Conservation (phyloP, 176 grass and related monocot genomes). For the Lolium multiflorum region DNA sequence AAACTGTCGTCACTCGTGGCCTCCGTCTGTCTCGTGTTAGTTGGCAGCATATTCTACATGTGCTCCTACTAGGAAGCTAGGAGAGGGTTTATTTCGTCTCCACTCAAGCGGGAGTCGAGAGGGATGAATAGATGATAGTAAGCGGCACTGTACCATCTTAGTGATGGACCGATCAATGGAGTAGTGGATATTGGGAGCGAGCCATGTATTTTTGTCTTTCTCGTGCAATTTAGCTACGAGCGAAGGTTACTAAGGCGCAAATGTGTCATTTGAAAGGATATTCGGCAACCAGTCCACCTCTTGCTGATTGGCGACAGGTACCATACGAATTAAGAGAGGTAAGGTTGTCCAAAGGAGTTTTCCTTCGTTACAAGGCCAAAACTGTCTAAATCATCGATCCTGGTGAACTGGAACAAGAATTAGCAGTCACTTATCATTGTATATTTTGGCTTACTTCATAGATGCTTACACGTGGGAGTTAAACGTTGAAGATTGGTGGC, state of each 20-base stretch:
- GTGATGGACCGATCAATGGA: neutral
- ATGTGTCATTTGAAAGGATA: slow-evolving; percentile 29
- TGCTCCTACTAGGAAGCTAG: neutral
- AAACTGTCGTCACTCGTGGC: slow-evolving; percentile 3
- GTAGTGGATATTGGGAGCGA: slow-evolving; percentile 5
- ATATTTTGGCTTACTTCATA: neutral
- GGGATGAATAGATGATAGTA: too few species aligned
- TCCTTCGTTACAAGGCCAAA: neutral
- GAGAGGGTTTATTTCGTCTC: neutral
- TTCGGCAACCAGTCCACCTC: neutral
- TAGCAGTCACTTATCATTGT: neutral
- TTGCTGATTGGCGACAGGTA: slow-evolving; percentile 25
- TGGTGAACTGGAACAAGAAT: neutral
- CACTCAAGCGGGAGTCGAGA: too few species aligned
- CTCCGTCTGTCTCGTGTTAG: slow-evolving; percentile 35
- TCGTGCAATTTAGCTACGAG: neutral
- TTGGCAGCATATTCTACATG: slow-evolving; percentile 47
- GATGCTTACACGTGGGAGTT: too few species aligned
- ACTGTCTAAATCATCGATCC: slow-evolving; percentile 27
- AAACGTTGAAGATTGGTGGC: too few species aligned
- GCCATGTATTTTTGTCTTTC: neutral
- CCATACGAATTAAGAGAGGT: neutral
- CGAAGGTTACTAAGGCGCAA: slow-evolving; percentile 32
- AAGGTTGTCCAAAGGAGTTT: neutral
- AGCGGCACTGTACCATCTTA: neutral